Base-by-base conservation (phyloP, 2,329 filamentous ascomycete species). In the Hypoxylon sp. region DNA sequence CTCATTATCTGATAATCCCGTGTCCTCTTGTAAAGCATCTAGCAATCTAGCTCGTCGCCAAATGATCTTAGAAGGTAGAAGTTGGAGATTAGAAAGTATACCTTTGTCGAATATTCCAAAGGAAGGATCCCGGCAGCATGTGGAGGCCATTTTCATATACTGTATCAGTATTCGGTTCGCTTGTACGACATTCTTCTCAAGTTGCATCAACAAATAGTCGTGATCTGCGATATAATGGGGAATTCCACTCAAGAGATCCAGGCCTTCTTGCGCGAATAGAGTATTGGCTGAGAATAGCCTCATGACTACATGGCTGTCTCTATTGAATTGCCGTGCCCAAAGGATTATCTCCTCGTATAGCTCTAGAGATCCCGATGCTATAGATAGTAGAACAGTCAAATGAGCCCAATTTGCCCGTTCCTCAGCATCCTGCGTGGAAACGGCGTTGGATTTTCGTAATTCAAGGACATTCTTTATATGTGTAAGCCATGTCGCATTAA, bases 291-390 rank as follows among this genome's bases (percentile, higher is more conserved):
- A 29, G 5, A 68, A 65, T 3, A 74, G 24, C 15, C 17, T 6
- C 11, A 46, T 31, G 19, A 59, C 46, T 1, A 67, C 59, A 8
- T 47, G 21, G 13, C 55, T 4, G 24, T 71, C 65, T n/a, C 65
- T 55, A 15, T 65, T 56, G 32, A 69, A 73, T 19, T 68, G 61
- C 3, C 62, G 62, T 39, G 67, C 63, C 73, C 73, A 74, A 1
- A 57, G n/a, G 0, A 70, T 37, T 1, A 66, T 69, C 5, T 69
- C 65, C 17, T 51, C 62, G 48, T 67, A 69, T 1, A 72, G 19
- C 4, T 63, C 21, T 35, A 74, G 29, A 2, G 64, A 66, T 6
- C 71, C 66, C n/a, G 70, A 67, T 15, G 72, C 69, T 8, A 71
- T 59, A 3, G 68, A 65, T 13, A 71, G 50, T 5, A 31, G 19